Evolutionary conservation across 805 yeast genomes (phyloP).

Genomic region (Kluyveromyces siamensis): DNA sequence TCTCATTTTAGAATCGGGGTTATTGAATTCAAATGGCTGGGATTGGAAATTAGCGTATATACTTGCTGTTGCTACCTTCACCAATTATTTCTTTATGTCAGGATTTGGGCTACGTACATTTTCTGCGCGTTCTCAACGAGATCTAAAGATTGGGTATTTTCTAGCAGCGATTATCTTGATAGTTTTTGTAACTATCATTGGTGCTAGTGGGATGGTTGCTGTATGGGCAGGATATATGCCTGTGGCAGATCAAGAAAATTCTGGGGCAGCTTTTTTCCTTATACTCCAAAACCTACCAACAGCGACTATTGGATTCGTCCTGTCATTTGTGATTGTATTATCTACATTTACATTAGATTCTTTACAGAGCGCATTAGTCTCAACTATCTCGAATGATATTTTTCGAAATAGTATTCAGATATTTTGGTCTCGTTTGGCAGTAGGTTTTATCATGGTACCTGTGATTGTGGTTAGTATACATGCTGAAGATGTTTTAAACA

Average conservation of each 20-base stretch:
- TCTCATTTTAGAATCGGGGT: slow-evolving; percentile 53
- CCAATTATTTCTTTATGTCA: slow-evolving; percentile 83
- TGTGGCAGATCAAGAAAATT: slow-evolving; percentile 37
- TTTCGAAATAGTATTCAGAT: slow-evolving; percentile 73
- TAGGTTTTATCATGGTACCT: slow-evolving; percentile 75
- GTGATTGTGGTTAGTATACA: slow-evolving; percentile 76
- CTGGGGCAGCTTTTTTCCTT: slow-evolving; percentile 64
- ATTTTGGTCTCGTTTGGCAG: slow-evolving; percentile 59
- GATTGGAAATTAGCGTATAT: slow-evolving; percentile 91
- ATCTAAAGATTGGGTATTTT: slow-evolving; percentile 64
- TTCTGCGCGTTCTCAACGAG: slow-evolving; percentile 72
- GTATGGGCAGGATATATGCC: slow-evolving; percentile 76
- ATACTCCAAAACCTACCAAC: slow-evolving; percentile 64
- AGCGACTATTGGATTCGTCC: slow-evolving; percentile 79
- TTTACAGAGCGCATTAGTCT: slow-evolving; percentile 78
- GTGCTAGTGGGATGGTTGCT: slow-evolving; percentile 77
- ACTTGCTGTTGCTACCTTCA: slow-evolving; percentile 73
- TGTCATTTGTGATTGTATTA: slow-evolving; percentile 62
- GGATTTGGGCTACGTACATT: slow-evolving; percentile 94
- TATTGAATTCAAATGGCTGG: slow-evolving; percentile 55
- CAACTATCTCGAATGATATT: slow-evolving; percentile 81
- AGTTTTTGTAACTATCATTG: slow-evolving; percentile 59
- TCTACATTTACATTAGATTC: slow-evolving; percentile 89
- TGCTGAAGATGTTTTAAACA: slow-evolving; percentile 76
- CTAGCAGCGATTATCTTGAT: slow-evolving; percentile 65